These are phyloP conservation scores for Penicillium rolfsii DNA, from an alignment of 2,329 filamentous ascomycete species.

Conservation along the genomic window DNA sequence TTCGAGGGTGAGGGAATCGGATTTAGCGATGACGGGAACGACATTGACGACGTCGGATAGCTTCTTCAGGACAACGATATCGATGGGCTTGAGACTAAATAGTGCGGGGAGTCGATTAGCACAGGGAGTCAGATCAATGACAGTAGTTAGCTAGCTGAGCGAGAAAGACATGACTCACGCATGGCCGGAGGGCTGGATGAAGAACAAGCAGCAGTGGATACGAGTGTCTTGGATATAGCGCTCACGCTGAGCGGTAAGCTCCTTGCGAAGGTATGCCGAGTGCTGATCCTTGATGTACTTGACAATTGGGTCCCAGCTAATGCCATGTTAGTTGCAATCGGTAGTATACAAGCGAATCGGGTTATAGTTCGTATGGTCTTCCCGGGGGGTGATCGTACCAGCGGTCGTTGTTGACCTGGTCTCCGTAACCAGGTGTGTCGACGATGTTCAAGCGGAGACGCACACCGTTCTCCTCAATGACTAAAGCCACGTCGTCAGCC, in stretches of 20 bases:
- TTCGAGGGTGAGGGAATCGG: constrained; percentile 92
- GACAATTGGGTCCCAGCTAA: constrained; percentile 95
- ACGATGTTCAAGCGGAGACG: constrained; percentile 98
- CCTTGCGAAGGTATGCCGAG: constrained; percentile 97
- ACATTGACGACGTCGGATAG: constrained; percentile 99
- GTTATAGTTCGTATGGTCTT: neutral
- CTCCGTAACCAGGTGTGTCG: constrained; percentile 96
- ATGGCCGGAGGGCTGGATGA: constrained; percentile 98
- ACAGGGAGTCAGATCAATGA: neutral
- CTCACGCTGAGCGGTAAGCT: constrained; percentile 97
- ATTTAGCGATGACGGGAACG: constrained; percentile 97
- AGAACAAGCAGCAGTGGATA: constrained; percentile 99
- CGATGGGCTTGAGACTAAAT: constrained; percentile 83
- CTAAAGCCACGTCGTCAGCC: constrained; percentile 39
- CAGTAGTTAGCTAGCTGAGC: neutral
- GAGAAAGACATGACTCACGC: constrained; percentile 54
- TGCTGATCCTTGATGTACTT: constrained; percentile 99
- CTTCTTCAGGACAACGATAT: constrained; percentile 99
- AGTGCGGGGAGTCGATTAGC: neutral
- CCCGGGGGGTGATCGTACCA: constrained; percentile 56
- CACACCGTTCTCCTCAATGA: constrained; percentile 99
- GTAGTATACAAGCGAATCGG: neutral
- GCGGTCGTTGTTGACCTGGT: constrained; percentile 99
- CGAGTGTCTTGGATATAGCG: constrained; percentile 99
- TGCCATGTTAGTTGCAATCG: constrained; percentile 27